Evolutionary conservation across 2,329 filamentous ascomycete species (phyloP), one percentile per base, ranked within the genome.

Genomic region (Apiospora pterosperma): DNA sequence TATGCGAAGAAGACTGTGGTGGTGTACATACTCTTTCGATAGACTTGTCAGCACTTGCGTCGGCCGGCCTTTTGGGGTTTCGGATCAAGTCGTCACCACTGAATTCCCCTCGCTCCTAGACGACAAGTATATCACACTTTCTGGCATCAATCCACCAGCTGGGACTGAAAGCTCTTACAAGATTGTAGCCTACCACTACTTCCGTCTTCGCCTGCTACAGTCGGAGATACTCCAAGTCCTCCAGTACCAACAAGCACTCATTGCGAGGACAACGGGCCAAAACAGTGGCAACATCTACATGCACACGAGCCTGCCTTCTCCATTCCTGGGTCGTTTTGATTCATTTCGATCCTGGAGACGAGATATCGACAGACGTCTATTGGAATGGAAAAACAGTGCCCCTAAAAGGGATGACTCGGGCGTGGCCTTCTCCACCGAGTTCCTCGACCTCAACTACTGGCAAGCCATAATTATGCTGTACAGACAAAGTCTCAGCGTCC

Each of bases 401-500:
- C 96, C 95, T 0, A 90, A 86, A 0, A 89, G 90, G 67, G 79
- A 86, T 25, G 88, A 96, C 65, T 97, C 92, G 0, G 94, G 94
- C 1, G 96, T 98, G 2, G 88, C 88, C 4, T 98, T 98, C 75
- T 93, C 92, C 0, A 89, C 92, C 1, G 91, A 97, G 64, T 97
- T 98, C 72, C 79, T 97, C 5, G 93, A 97, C 72, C 84, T 98
- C 66, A 98, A 98, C 76, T 98, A 98, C 78, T 98, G 95, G 94
- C 95, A 97, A 76, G 93, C 93, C 4, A 89, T 98, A 66, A 96
- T 97, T 69, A 93, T 97, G 90, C 85, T 98, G 23, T 98, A 98
- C 76, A 85, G 95, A 63, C 95, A 97, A 77, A 96, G 93, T 76
- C 78, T 97, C 67, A 91, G 92, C 60, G 92, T 97, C 21, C 95